phyloP scores from a whole-genome alignment of 768 basidiomycete genomes.

The Pholiota molesta region DNA sequence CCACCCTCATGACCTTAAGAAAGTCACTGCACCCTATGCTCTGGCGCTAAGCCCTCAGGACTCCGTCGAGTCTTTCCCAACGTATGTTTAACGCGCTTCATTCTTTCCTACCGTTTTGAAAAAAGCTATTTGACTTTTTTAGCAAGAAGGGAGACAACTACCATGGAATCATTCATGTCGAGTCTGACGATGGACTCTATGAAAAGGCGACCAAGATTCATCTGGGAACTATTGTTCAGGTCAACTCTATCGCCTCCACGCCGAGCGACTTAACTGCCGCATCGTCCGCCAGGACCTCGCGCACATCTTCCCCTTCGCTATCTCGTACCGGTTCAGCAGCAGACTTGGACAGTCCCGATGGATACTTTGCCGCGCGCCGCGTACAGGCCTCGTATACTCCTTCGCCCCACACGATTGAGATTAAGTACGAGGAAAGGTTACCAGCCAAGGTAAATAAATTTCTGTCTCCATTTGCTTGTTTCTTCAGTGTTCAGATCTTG shows the following conservation, averaged over 20 bases:
- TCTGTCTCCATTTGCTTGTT: neutral
- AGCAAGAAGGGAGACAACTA: neutral
- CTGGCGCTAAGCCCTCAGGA: constrained; percentile 1
- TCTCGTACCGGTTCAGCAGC: neutral
- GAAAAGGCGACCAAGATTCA: neutral
- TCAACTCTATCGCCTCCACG: neutral
- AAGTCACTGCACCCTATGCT: neutral
- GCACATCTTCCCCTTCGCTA: neutral
- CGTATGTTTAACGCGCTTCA: neutral
- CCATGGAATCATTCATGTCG: neutral
- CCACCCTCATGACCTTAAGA: neutral
- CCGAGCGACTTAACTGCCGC: neutral
- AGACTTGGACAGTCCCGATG: neutral
- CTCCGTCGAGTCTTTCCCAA: constrained; percentile 3
- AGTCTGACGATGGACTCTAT: neutral
- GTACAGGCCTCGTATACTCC: neutral
- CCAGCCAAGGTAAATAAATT: neutral
- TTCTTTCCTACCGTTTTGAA: neutral
- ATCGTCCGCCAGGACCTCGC: constrained; percentile 2
- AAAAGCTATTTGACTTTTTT: neutral
- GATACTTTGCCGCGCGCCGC: neutral
- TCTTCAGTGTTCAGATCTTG: neutral
- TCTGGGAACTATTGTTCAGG: neutral
- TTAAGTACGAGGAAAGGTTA: neutral
- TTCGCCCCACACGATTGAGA: neutral